A percentile compares a stretch with the other conserved stretches of the same genome.
phyloP scores from a whole-genome alignment of 1,284 basidiomycete genomes.

The Pisolithus thermaeus region DNA sequence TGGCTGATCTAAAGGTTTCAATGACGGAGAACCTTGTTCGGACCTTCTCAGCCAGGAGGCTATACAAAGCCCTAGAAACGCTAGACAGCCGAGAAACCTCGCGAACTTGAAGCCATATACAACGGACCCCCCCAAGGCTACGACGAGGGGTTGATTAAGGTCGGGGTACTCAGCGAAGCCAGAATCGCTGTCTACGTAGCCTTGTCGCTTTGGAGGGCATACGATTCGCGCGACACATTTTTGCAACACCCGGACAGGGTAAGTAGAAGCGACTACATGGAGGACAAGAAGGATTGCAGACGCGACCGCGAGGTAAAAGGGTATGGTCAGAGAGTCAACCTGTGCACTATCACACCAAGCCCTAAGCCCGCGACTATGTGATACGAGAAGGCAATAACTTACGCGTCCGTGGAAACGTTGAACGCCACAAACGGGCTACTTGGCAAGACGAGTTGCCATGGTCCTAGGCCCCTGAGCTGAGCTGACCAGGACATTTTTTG shows the following conservation, averaged over 20 bases:
- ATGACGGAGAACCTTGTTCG: neutral
- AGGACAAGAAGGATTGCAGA: slow-evolving; percentile 25
- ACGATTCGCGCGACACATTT: slow-evolving; percentile 3
- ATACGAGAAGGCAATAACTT: neutral
- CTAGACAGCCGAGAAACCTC: slow-evolving; percentile 9
- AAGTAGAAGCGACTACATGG: slow-evolving; percentile 18
- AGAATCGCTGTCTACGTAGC: neutral
- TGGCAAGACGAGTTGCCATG: slow-evolving; percentile 6
- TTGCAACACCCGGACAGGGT: slow-evolving; percentile 8
- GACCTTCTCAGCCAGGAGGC: slow-evolving; percentile 8
- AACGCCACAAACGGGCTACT: neutral
- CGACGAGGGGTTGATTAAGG: slow-evolving; percentile 4
- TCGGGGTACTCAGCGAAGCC: slow-evolving; percentile 1
- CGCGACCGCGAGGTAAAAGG: slow-evolving; percentile 23
- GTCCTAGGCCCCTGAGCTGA: neutral
- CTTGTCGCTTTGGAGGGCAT: neutral
- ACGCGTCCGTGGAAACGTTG: slow-evolving; percentile 1
- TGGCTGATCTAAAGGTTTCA: slow-evolving; percentile 3
- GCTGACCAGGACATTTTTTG: slow-evolving; percentile 6
- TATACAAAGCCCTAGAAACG: slow-evolving; percentile 6
- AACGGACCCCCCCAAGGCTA: slow-evolving; percentile 7
- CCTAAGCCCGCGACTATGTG: neutral
- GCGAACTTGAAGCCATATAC: slow-evolving; percentile 10
- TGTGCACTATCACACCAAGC: neutral
- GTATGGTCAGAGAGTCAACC: slow-evolving; percentile 15